Evolutionary conservation across 257 asterid genomes (phyloP), one percentile per base, ranked within the genome.

Genomic region (Solanum clarkiae): DNA sequence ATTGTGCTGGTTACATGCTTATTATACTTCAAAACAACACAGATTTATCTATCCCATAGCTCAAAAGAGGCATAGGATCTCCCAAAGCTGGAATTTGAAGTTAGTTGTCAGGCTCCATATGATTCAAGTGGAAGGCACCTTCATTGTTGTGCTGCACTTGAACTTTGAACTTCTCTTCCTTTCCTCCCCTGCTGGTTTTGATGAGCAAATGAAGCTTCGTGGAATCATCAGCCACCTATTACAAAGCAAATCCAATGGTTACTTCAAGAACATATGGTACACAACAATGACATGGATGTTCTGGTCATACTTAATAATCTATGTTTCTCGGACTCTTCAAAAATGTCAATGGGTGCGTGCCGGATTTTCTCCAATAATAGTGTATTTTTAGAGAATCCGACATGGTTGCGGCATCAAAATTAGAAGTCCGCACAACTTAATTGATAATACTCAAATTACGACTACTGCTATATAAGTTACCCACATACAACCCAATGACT

Each of bases 151-250:
- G 90, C 82, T 96, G 98, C 91, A 96, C 97, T 89, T 92, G 92
- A 29, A 96, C 98, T 93, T 90, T 94, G 89, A 91, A 91, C 85
- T 91, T 93, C 90, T 96, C 99, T 75, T 91, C 96, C 83, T 91
- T 95, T 2, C 59, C 95, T 81, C 98, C 98, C 86, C 99, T 92
- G 84, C 86, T 93, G 17, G 95, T 86, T 91, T 92, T 96, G 86
- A 96, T 94, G 84, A 93, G 91, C 96, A 96, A 87, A 53, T 93
- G 97, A 74, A 94, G 90, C 94, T 91, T 95, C 0, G 97, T 91
- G 44, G 89, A 86, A 7, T 92, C 88, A 6, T 93, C 98, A 9
- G 44, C 90, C 42, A 93, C 93, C 98, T 95, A 85, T 62, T 53
- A 60, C n/a, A 77, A 54, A 40, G 56, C 15, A 62, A 36, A 44